phyloP scores from a whole-genome alignment of 1,139 yeast genomes.

The Arxiozyma slooffiae region DNA sequence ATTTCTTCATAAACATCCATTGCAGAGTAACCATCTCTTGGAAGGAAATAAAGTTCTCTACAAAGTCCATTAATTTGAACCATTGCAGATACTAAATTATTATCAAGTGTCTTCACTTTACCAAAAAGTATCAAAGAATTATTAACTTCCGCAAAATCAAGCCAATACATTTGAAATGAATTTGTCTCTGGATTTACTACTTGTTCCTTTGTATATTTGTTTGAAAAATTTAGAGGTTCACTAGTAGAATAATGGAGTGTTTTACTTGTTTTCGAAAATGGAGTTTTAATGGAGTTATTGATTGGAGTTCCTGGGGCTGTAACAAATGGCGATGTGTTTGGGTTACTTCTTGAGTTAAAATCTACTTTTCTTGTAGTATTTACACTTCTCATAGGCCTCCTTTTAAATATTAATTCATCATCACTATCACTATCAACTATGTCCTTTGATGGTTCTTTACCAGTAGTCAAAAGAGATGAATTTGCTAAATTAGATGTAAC shows the following conservation, averaged over 20 bases:
- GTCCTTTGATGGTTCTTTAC: slow-evolving; percentile 6
- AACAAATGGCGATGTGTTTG: slow-evolving; percentile 29
- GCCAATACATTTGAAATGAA: slow-evolving; percentile 72
- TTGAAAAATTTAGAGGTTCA: slow-evolving; percentile 27
- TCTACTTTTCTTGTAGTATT: slow-evolving; percentile 31
- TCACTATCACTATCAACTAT: slow-evolving; percentile 34
- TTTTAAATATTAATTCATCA: slow-evolving; percentile 45
- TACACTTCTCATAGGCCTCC: slow-evolving; percentile 31
- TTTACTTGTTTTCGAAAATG: slow-evolving; percentile 6
- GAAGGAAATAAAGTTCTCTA: slow-evolving; percentile 71
- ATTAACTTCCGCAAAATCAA: slow-evolving; percentile 77
- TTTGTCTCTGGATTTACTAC: slow-evolving; percentile 37
- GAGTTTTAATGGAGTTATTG: not conserved
- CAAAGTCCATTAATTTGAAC: slow-evolving; percentile 63
- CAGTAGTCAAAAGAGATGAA: not conserved
- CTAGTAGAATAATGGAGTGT: slow-evolving; percentile 17
- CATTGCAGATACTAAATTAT: slow-evolving; percentile 57
- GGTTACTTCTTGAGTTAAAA: slow-evolving; percentile 25
- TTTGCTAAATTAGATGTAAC: not conserved
- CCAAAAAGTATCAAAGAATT: slow-evolving; percentile 72
- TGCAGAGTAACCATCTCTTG: slow-evolving; percentile 46
- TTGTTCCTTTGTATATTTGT: slow-evolving; percentile 42
- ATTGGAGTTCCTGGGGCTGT: slow-evolving; percentile 30
- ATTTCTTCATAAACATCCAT: slow-evolving; percentile 74
- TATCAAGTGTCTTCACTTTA: slow-evolving; percentile 54